These are phyloP conservation scores for Metarhizium guizhouense DNA, from an alignment of 2,329 filamentous ascomycete genomes.

Conservation along the genomic window DNA sequence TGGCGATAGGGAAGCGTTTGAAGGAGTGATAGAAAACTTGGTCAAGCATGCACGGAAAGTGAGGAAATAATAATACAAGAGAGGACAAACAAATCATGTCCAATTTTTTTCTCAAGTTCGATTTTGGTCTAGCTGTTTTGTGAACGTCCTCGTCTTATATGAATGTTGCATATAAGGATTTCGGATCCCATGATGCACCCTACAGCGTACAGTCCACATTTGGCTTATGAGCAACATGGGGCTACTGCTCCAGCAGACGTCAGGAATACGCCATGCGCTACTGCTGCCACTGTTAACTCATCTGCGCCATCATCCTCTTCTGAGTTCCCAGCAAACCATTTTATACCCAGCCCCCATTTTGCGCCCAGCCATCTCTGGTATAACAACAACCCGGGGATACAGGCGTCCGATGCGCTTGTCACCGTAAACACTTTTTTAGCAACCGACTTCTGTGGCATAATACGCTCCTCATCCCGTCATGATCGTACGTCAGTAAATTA, in stretches of 20 bases:
- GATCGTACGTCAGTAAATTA: constrained; percentile 17
- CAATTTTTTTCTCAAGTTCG: constrained; percentile 9
- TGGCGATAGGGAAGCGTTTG: constrained; percentile 86
- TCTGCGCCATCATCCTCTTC: not conserved
- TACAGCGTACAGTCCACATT: not conserved
- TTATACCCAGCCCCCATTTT: not conserved
- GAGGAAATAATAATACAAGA: constrained; percentile 54
- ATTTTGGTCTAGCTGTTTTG: constrained; percentile 12
- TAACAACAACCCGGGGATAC: not conserved
- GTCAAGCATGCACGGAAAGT: constrained; percentile 85
- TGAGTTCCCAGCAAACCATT: not conserved
- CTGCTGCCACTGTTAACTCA: not conserved
- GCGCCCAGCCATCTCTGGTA: constrained; percentile 1
- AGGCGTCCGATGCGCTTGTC: not conserved
- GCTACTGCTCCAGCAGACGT: not conserved
- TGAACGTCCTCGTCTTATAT: constrained; percentile 8
- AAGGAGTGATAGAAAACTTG: constrained; percentile 93
- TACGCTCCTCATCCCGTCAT: constrained; percentile 5
- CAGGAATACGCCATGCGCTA: not conserved
- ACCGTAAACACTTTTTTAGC: not conserved
- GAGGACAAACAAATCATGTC: not conserved
- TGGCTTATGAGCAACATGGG: not conserved
- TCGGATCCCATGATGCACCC: not conserved
- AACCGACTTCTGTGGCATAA: not conserved
- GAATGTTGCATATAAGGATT: not conserved